Evolutionary conservation across 2,329 filamentous ascomycete genomes (phyloP).

Genomic region (Coniochaeta pulveracea): DNA sequence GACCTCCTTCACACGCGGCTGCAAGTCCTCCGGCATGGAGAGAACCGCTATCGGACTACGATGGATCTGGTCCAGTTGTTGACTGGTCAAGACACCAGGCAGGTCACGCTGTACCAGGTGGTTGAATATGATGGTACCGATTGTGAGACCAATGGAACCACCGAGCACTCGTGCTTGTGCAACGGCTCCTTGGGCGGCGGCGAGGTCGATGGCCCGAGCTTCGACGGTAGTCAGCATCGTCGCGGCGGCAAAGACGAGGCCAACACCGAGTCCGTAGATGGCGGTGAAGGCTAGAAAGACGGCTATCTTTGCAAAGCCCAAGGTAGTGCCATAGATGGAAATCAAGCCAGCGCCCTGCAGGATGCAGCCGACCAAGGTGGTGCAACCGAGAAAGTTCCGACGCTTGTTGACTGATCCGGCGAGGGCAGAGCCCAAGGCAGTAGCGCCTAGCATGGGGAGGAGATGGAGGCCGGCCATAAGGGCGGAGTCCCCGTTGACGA

Average conservation of each 20-base stretch:
- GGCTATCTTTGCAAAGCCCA: conserved; percentile 12
- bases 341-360: conserved; percentile 42
- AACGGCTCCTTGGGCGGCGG: conserved; percentile 47
- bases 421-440: conserved; percentile 43
- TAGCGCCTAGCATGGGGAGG: conserved; percentile 45
- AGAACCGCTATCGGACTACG: conserved; percentile 9
- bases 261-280: conserved; percentile 47
- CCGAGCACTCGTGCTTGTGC: conserved; percentile 50
- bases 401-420: conserved; percentile 41
- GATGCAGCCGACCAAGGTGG: conserved; percentile 34
- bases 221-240: conserved; percentile 47
- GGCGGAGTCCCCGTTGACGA: conserved; percentile 40
- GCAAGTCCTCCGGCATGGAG: conserved; percentile 3
- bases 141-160: conserved; percentile 45
- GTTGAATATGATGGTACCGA: conserved; percentile 49
- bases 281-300: conserved; percentile 33
- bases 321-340: conserved; percentile 26
- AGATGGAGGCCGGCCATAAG: conserved; percentile 45
- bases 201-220: conserved; percentile 34
- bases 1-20: conserved; percentile 6
- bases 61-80: conserved; percentile 8
- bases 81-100: conserved; percentile 1
- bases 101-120: conserved; percentile 20
- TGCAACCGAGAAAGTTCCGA: conserved; percentile 40
- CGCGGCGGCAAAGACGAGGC: conserved; percentile 42